Evolutionary conservation across 176 grass and related monocot species (phyloP), one percentile per base, ranked within the genome.

Genomic region (Ananas comosus): DNA sequence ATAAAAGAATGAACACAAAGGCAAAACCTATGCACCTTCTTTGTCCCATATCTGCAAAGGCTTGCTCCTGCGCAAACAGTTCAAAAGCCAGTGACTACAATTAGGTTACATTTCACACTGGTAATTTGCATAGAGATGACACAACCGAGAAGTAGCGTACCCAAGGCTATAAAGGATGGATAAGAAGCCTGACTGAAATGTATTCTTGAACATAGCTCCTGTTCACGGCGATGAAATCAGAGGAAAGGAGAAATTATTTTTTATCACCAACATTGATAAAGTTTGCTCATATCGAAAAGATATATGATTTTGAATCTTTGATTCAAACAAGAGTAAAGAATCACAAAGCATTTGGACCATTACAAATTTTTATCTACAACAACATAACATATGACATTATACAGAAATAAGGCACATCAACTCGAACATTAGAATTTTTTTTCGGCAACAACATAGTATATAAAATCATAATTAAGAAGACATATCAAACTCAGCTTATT

Each of bases 21-120:
- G 52, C 11, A 50, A 82, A 74, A 33, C 77, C 71, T 70, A 72
- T 71, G 1, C 58, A 97, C 89, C 89, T 88, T 97, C 94, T 79
- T 97, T 97, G 61, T 92, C 89, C 89, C 94, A 93, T 85, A 97
- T 97, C 87, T 97, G 94, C 82, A 97, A 79, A 77, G 94, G 94
- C 54, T 92, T 97, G 68, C 83, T 97, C 82, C 94, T 97, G 84
- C 58, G n/a, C 2, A 80, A 78, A 85, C 12, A 48, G 56, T 17
- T 13, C 27, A 59, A 59, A 81, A 73, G 17, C 33, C 13, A 10
- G 24, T 28, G 9, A 42, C 0, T 7, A 42, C 6, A 42, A 6
- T 42, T 42, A 27, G 33, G 4, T 42, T 42, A 42, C 33, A 42
- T 42, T 42, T 17, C 48, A 51, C 9, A 10, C 1, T 19, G 2